Conservation (phyloP, 345 rosid species). For the Heritiera fomes region DNA sequence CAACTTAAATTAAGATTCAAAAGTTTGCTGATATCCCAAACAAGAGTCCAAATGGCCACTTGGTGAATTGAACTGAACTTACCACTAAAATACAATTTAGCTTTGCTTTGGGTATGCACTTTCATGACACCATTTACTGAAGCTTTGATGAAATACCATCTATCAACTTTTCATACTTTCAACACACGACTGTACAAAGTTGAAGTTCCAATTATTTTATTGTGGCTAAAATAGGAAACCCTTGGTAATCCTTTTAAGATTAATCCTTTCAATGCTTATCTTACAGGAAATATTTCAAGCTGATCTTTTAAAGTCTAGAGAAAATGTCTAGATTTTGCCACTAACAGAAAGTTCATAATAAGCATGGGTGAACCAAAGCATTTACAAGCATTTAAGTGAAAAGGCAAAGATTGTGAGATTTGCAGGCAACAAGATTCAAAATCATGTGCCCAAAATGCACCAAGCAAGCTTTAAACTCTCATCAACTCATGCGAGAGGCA, state of each 20-base stretch:
- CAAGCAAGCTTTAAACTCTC: background rate
- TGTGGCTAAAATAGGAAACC: background rate
- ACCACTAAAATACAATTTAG: too few relatives aligned
- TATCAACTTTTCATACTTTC: too few relatives aligned
- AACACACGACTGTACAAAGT: background rate
- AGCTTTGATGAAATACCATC: background rate
- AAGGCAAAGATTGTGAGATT: background rate
- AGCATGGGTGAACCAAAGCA: background rate
- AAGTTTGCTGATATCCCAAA: background rate
- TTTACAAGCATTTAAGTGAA: background rate
- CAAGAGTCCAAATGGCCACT: too few relatives aligned
- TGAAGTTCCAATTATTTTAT: slow-evolving; percentile 5
- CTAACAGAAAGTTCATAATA: background rate
- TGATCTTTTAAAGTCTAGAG: too few relatives aligned
- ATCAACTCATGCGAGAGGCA: background rate
- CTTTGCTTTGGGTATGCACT: background rate
- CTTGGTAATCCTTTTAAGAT: background rate
- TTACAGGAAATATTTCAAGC: too few relatives aligned
- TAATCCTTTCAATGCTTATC: background rate
- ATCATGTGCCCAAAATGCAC: background rate
- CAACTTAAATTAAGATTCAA: too few relatives aligned
- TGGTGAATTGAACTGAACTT: too few relatives aligned
- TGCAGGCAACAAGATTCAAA: background rate
- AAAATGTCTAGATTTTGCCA: slow-evolving; percentile 1
- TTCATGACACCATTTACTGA: background rate